Conservation (phyloP, 331 rosid species). For the Spiraea crenata region DNA sequence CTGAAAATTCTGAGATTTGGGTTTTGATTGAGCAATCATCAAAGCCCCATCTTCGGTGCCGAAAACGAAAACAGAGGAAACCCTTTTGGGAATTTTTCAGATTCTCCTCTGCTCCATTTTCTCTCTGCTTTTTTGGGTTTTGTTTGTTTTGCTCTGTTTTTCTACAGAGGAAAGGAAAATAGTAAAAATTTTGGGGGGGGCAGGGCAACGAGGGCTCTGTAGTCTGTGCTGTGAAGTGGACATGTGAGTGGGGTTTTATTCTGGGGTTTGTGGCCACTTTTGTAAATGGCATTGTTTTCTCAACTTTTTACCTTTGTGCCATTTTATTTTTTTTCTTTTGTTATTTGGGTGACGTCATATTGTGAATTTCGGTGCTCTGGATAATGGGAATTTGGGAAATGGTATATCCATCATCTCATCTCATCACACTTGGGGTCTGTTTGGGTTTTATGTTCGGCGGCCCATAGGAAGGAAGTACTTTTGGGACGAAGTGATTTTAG, state of each 20-base stretch:
- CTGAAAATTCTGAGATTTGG: conserved; percentile 14
- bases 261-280: conserved; percentile 32
- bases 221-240: conserved; percentile 18
- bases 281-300: background rate
- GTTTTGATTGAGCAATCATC: conserved; percentile 25
- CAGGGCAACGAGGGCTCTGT: conserved; percentile 6
- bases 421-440: background rate
- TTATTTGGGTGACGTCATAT: background rate
- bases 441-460: too few relatives aligned
- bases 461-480: too few relatives aligned
- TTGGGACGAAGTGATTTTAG: too few relatives aligned
- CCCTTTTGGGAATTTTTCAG: conserved; percentile 20
- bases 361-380: background rate
- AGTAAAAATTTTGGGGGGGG: conserved; percentile 36
- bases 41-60: conserved; percentile 26
- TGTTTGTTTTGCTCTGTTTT: conserved; percentile 59
- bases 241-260: conserved; percentile 47
- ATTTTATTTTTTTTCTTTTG: background rate
- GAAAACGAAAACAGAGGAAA: conserved; percentile 9
- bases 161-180: conserved; percentile 33
- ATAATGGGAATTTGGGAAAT: background rate
- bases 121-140: conserved; percentile 11
- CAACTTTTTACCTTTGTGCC: conserved; percentile 30
- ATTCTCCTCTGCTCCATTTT: conserved; percentile 26
- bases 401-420: background rate